A percentile compares a stretch with the other conserved stretches of the same genome.
Conservation (phyloP, 352 stramenopile species). For the Phytophthora quininea region DNA sequence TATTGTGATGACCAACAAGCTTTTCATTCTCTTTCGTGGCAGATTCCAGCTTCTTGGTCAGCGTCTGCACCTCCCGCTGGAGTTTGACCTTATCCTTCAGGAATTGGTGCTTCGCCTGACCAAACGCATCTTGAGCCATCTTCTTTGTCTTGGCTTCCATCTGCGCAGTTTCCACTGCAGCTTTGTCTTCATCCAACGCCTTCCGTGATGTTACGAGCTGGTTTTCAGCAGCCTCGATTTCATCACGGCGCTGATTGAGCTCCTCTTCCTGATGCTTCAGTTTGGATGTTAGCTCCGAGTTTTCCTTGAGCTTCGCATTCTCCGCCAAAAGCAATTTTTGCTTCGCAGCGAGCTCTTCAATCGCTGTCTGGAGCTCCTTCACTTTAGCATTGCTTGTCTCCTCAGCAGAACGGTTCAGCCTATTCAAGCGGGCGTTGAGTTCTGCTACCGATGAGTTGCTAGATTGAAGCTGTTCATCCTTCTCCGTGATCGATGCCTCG, state of each 20-base stretch:
- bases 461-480: slow-evolving; percentile 31
- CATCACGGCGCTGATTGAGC: slow-evolving; percentile 20
- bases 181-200: slow-evolving; percentile 32
- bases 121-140: slow-evolving; percentile 28
- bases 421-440: slow-evolving; percentile 13
- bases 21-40: slow-evolving; percentile 71
- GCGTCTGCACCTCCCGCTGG: slow-evolving; percentile 37
- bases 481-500: slow-evolving; percentile 19
- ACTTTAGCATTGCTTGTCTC: slow-evolving; percentile 22
- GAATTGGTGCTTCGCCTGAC: slow-evolving; percentile 47
- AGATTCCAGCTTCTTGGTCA: slow-evolving; percentile 52
- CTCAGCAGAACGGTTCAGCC: slow-evolving; percentile 8
- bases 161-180: slow-evolving; percentile 24
- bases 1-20: slow-evolving; percentile 81
- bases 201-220: slow-evolving; percentile 28
- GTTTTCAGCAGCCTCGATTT: slow-evolving; percentile 30
- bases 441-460: slow-evolving; percentile 20
- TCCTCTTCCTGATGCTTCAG: slow-evolving; percentile 34
- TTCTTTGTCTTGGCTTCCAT: slow-evolving; percentile 40
- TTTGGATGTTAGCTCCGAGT: slow-evolving; percentile 15
- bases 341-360: slow-evolving; percentile 29
- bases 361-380: slow-evolving; percentile 25
- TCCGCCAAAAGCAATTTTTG: slow-evolving; percentile 32
- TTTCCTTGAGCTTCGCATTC: slow-evolving; percentile 30
- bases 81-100: slow-evolving; percentile 64